phyloP scores from a whole-genome alignment of 306 rosid species.

The Sphenostylis stenocarpa region DNA sequence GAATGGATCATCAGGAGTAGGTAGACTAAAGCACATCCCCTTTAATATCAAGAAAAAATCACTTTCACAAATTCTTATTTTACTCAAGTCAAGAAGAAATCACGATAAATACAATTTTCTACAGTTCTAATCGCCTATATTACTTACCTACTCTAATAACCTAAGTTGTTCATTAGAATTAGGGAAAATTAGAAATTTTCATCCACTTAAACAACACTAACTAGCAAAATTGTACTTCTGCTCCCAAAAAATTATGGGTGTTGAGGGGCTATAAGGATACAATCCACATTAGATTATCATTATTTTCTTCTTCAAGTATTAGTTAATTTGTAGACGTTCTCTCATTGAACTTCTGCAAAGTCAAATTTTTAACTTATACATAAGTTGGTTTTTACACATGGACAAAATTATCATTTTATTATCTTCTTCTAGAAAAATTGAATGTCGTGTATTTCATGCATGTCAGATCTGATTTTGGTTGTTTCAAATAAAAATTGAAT shows the following conservation, averaged over 20 bases:
- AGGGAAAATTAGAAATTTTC: background rate
- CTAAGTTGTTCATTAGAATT: background rate
- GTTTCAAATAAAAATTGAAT: too few relatives aligned
- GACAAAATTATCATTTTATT: too few relatives aligned
- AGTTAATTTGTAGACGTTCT: too few relatives aligned
- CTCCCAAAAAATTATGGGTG: background rate
- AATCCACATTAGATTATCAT: background rate
- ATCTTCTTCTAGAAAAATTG: too few relatives aligned
- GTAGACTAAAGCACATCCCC: conserved; percentile 98
- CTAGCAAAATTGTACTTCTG: background rate
- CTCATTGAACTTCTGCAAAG: too few relatives aligned
- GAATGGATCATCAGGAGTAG: conserved; percentile 85
- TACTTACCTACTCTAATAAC: background rate
- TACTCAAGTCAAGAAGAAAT: conserved; percentile 6
- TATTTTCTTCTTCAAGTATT: too few relatives aligned
- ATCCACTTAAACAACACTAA: background rate
- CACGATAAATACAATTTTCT: background rate
- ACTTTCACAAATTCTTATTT: background rate
- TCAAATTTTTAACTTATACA: too few relatives aligned
- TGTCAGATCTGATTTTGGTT: background rate
- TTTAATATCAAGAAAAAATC: conserved; percentile 36
- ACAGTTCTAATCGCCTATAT: background rate
- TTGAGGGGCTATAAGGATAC: background rate
- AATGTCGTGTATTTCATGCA: too few relatives aligned
- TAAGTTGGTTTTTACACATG: too few relatives aligned